phyloP scores from a whole-genome alignment of 2,329 filamentous ascomycete species.

The Penicillium oxalicum region DNA sequence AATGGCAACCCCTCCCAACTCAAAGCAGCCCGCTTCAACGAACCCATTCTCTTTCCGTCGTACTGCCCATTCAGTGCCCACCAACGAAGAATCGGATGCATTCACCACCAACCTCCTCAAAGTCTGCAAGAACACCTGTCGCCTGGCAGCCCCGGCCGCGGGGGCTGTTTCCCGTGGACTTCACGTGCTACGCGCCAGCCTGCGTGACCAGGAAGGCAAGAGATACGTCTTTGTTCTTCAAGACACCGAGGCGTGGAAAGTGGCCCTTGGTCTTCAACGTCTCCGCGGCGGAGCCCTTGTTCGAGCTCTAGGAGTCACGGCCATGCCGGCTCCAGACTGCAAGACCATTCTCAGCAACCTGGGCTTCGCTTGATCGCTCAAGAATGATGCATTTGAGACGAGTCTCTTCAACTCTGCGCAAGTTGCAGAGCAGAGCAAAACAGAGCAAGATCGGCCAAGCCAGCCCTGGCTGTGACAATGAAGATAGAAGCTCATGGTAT shows the following conservation, averaged over 20 bases:
- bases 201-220: constrained; percentile 56
- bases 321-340: constrained; percentile 44
- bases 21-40: constrained; percentile 21
- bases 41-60: constrained; percentile 37
- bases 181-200: constrained; percentile 53
- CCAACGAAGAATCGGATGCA: constrained; percentile 61
- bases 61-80: constrained; percentile 48
- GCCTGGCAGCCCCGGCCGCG: constrained; percentile 39
- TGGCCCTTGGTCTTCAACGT: constrained; percentile 52
- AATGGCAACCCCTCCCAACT: constrained; percentile 40
- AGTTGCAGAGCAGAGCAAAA: too few species aligned
- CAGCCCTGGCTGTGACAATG: too few species aligned
- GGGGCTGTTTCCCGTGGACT: constrained; percentile 43
- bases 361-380: constrained; percentile 30
- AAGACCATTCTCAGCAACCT: constrained; percentile 36
- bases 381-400: too few species aligned
- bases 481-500: too few species aligned
- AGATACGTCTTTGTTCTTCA: constrained; percentile 57
- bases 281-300: constrained; percentile 53
- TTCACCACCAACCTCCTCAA: constrained; percentile 58
- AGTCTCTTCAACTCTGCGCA: too few species aligned
- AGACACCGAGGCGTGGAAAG: constrained; percentile 57
- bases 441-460: too few species aligned
- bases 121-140: constrained; percentile 60
- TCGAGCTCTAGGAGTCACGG: constrained; percentile 48